Percentiles rank a stretch among this genome's conserved stretches.
These are phyloP conservation scores for Globisporangium echinulatum DNA, from an alignment of 352 stramenopile species.

Conservation along the genomic window DNA sequence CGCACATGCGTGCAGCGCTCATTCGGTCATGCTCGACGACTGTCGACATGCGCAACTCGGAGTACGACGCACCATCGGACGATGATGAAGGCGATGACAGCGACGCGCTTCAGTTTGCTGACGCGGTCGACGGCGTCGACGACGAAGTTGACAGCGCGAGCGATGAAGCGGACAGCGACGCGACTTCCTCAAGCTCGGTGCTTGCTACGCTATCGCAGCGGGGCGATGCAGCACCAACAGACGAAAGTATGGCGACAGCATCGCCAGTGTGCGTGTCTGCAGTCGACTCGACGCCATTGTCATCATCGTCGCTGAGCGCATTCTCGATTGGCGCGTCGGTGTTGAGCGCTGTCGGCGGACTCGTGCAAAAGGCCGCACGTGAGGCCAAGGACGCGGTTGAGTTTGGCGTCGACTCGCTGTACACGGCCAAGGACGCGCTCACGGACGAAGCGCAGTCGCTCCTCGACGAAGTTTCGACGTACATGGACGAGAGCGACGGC, in stretches of 20 bases:
- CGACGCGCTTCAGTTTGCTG: conserved; percentile 17
- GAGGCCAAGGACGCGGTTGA: conserved; percentile 72
- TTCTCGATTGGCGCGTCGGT: conserved; percentile 57
- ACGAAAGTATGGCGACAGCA: conserved; percentile 8
- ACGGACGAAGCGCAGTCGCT: conserved; percentile 61
- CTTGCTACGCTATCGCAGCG: not conserved
- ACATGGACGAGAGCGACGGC: conserved; percentile 29
- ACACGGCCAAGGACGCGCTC: conserved; percentile 60
- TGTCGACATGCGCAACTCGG: conserved; percentile 23
- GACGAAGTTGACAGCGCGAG: conserved; percentile 8
- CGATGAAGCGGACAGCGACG: conserved; percentile 7
- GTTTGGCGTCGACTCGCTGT: conserved; percentile 64
- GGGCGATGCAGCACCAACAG: not conserved
- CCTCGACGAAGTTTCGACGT: conserved; percentile 52
- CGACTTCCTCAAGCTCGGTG: conserved; percentile 1
- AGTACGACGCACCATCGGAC: conserved; percentile 38
- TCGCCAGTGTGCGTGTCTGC: conserved; percentile 13
- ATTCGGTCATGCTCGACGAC: conserved; percentile 56
- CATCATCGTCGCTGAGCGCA: conserved; percentile 30
- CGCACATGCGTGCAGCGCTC: conserved; percentile 75
- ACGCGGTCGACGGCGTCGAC: conserved; percentile 17
- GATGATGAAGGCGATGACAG: conserved; percentile 35
- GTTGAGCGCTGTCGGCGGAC: conserved; percentile 55
- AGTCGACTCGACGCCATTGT: conserved; percentile 8
- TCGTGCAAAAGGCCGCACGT: conserved; percentile 67